These are phyloP conservation scores for Alnus glutinosa DNA, from an alignment of 306 rosid species.

Conservation along the genomic window DNA sequence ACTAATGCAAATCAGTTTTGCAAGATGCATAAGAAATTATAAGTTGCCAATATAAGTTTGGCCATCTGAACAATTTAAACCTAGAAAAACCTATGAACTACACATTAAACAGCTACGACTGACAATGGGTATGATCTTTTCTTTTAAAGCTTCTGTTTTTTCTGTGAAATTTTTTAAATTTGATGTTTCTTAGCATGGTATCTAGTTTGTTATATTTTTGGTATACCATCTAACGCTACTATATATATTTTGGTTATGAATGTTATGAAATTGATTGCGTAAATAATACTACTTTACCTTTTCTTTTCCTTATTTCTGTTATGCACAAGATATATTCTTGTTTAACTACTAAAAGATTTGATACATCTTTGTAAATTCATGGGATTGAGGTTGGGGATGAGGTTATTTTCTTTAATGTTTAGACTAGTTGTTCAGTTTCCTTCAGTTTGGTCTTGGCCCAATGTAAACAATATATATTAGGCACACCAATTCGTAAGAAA, in stretches of 20 bases:
- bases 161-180: neutral
- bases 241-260: neutral
- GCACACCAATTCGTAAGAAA: neutral
- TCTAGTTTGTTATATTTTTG: neutral
- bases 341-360: neutral
- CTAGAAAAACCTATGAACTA: neutral
- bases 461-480: neutral
- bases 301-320: neutral
- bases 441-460: neutral
- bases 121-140: neutral
- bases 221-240: no score
- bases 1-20: neutral
- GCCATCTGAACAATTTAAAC: neutral
- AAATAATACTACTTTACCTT: neutral
- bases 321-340: neutral
- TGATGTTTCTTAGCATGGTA: neutral
- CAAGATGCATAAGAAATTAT: neutral
- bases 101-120: neutral
- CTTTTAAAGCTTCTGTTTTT: neutral
- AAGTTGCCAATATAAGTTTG: neutral
- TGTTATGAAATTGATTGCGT: neutral
- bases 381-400: neutral
- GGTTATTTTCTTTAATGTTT: neutral
- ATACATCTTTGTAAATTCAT: neutral
- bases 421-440: neutral